Base-by-base conservation (phyloP, 176 grass and related monocot species). In the Oryza glaberrima region DNA sequence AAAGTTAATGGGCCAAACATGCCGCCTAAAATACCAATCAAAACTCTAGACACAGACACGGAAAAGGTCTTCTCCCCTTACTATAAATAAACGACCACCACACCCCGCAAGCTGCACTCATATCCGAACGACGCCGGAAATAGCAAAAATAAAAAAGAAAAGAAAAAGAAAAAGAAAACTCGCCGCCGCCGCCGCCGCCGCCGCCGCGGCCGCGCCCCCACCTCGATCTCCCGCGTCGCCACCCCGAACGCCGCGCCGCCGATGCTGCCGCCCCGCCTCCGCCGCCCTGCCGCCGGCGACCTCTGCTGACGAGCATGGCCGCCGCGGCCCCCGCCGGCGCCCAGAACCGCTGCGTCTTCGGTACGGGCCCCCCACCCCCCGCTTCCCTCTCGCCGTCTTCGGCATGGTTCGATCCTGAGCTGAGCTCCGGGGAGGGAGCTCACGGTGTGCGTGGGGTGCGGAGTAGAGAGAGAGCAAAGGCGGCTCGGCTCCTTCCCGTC, bases 321-420 rank as follows among this genome's bases (percentile, higher is more conserved):
- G 90, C 86, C 58, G 77, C 30, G 30, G 30, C 90, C 49, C 72
- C 86, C 20, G 67, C 77, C 54, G 86, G 86, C 72, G 58, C 85
- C 32, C 96, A 94, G 83, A 92, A 94, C 65, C 90, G 96, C 71
- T 99, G 93, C 88, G 96, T 99, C 60, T 99, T 99, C 73, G 96
- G 96, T 99, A 73, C 77, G 81, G 6, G 48, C 51, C 5, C 36
- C 2, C 7, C 35, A 49, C 58, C 13, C 3, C 38, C 36, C 12
- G 3, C 43, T 23, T 1, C 68, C 7, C 26, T n/a, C 9, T 5
- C 14, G 0, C 22, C 17, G 10, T 25, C 15, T 22, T 45, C 22
- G 3, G 69, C 13, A 12, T 13, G 76, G 0, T 5, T 38, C 36
- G 36, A 38, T 38, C 36, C 36, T 6, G 36, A 38, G 58, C 36